These are phyloP conservation scores for Salvia hispanica DNA, from an alignment of 257 asterid genomes.

Conservation along the genomic window DNA sequence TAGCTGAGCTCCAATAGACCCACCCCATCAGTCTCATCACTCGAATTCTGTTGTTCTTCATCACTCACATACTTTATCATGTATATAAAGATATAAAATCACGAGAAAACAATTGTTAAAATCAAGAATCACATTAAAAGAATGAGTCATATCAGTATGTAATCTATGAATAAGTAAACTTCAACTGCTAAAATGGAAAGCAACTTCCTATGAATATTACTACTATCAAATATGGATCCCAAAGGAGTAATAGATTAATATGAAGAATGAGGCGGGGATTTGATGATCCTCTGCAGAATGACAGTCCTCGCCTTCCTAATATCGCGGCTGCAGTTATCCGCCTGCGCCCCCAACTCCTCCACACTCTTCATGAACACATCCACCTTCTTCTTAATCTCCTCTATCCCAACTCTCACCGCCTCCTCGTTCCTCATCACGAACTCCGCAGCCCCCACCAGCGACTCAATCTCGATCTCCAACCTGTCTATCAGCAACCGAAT, in stretches of 20 bases:
- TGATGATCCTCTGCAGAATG: slow-evolving; percentile 64
- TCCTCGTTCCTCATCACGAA: slow-evolving; percentile 36
- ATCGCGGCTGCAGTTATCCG: slow-evolving; percentile 58
- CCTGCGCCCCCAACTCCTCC: slow-evolving; percentile 54
- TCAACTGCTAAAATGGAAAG: too few species aligned
- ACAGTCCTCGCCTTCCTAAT: slow-evolving; percentile 60
- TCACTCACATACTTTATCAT: too few species aligned
- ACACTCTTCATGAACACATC: slow-evolving; percentile 46
- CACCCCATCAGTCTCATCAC: too few species aligned
- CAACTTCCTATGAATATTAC: too few species aligned
- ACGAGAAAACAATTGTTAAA: too few species aligned
- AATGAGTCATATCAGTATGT: too few species aligned
- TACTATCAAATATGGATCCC: too few species aligned
- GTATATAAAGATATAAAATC: too few species aligned
- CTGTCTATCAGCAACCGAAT: slow-evolving; percentile 42
- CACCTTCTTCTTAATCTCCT: slow-evolving; percentile 51
- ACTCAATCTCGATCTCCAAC: slow-evolving; percentile 47
- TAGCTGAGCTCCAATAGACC: too few species aligned
- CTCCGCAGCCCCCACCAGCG: slow-evolving; percentile 36
- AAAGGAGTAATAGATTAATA: neutral
- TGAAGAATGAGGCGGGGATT: slow-evolving; percentile 26
- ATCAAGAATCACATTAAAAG: too few species aligned
- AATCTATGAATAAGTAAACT: too few species aligned
- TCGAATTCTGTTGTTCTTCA: too few species aligned
- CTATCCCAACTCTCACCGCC: slow-evolving; percentile 40